Conservation (phyloP, 495 filamentous ascomycete species). For the Pyronema domesticum region DNA sequence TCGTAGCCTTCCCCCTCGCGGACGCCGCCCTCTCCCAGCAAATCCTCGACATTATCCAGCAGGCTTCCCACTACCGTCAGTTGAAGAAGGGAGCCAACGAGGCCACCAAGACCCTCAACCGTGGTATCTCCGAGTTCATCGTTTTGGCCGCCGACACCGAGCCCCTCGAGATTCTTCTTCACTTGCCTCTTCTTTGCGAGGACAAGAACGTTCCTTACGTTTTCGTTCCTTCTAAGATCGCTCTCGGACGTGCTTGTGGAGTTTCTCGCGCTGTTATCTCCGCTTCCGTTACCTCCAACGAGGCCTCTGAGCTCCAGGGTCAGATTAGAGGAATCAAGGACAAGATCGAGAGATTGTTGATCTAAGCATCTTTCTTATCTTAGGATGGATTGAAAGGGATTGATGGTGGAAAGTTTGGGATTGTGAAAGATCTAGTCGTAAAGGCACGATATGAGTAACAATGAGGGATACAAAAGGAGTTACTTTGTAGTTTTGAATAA, state of each 20-base stretch:
- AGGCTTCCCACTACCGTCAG: constrained; percentile 67
- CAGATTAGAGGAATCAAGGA: constrained; percentile 78
- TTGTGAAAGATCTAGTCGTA: too few relatives aligned
- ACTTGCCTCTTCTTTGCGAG: constrained; percentile 73
- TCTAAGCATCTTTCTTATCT: constrained; percentile 36
- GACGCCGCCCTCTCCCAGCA: constrained; percentile 62
- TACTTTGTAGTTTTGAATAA: too few relatives aligned
- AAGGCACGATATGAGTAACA: too few relatives aligned
- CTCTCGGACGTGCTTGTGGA: constrained; percentile 68
- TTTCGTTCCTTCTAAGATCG: constrained; percentile 49
- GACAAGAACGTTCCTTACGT: constrained; percentile 63
- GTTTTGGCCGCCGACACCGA: constrained; percentile 74
- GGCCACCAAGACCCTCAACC: constrained; percentile 74
- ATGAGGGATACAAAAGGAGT: too few relatives aligned
- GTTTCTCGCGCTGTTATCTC: constrained; percentile 77
- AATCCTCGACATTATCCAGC: constrained; percentile 75
- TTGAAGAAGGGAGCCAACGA: constrained; percentile 71
- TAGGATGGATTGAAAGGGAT: too few relatives aligned
- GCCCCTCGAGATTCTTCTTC: constrained; percentile 77
- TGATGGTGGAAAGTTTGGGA: too few relatives aligned
- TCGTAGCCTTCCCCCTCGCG: constrained; percentile 72
- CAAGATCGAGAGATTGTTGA: constrained; percentile 91
- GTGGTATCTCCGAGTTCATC: constrained; percentile 74
- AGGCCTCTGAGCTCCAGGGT: constrained; percentile 66
- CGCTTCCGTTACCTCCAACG: constrained; percentile 78